These are phyloP conservation scores for Ganoderma sp. DNA, from an alignment of 1,284 basidiomycete genomes.

Conservation along the genomic window DNA sequence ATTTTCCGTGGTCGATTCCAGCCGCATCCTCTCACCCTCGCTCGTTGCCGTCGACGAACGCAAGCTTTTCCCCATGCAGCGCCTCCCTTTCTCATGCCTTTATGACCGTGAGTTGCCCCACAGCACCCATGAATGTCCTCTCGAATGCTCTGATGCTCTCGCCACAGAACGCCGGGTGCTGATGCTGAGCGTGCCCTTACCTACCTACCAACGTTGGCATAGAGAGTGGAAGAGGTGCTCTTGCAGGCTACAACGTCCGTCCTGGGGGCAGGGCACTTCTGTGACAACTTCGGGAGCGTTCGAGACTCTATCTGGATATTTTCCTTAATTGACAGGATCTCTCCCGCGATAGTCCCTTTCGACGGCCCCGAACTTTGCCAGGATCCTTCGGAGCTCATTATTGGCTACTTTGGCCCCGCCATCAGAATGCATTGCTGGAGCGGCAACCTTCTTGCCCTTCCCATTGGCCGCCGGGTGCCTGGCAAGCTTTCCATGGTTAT, in stretches of 20 bases:
- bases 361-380: constrained; percentile 21
- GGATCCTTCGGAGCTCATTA: constrained; percentile 8
- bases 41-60: constrained; percentile 6
- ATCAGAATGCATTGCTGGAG: constrained; percentile 15
- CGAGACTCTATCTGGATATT: constrained; percentile 4
- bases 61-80: constrained; percentile 4
- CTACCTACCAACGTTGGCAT: not conserved
- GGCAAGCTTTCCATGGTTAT: constrained; percentile 13
- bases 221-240: constrained; percentile 1
- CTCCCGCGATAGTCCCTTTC: constrained; percentile 20
- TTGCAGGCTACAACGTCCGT: not conserved
- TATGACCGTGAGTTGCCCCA: constrained; percentile 17
- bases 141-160: not conserved
- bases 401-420: constrained; percentile 10
- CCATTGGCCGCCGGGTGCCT: constrained; percentile 17
- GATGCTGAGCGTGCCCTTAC: not conserved
- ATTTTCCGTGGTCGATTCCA: constrained; percentile 11
- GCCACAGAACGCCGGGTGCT: not conserved
- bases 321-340: constrained; percentile 24
- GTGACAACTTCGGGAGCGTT: constrained; percentile 2
- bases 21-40: not conserved
- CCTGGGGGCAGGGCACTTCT: not conserved
- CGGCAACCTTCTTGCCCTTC: constrained; percentile 4
- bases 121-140: constrained; percentile 1
- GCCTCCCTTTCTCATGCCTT: constrained; percentile 11